phyloP scores from a whole-genome alignment of 805 yeast species.

The Schwanniomyces vanrijiae region DNA sequence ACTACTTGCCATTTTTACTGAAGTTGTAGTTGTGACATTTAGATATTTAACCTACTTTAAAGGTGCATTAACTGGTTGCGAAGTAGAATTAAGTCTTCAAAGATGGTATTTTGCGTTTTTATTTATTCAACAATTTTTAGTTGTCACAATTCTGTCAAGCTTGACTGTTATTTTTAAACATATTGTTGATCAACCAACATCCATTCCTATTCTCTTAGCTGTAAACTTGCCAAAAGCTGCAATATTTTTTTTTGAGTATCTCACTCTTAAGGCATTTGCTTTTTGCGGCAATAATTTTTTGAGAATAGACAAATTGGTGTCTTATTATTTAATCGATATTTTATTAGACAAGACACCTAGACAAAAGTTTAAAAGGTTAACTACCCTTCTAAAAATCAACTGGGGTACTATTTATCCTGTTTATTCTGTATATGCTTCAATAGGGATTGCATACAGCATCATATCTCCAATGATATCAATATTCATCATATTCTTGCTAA shows the following conservation, averaged over 20 bases:
- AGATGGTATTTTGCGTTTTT: constrained; percentile 75
- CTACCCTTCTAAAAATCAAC: constrained; percentile 44
- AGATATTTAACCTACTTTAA: constrained; percentile 53
- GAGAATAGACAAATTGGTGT: constrained; percentile 53
- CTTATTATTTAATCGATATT: constrained; percentile 32
- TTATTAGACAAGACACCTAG: constrained; percentile 62
- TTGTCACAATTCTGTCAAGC: constrained; percentile 83
- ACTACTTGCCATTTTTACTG: constrained; percentile 61
- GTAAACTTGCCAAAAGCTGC: constrained; percentile 82
- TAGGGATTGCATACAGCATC: constrained; percentile 75
- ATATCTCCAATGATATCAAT: constrained; percentile 77
- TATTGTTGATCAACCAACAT: constrained; percentile 65
- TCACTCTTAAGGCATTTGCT: constrained; percentile 72
- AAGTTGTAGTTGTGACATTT: constrained; percentile 59
- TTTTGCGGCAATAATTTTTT: constrained; percentile 72
- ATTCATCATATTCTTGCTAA: constrained; percentile 56
- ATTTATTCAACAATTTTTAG: constrained; percentile 80
- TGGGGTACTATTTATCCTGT: constrained; percentile 85
- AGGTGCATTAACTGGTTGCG: constrained; percentile 61
- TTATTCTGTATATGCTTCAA: constrained; percentile 73
- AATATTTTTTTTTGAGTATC: constrained; percentile 77
- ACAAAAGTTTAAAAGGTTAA: constrained; percentile 45
- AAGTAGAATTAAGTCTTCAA: constrained; percentile 70
- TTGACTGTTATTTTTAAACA: constrained; percentile 61
- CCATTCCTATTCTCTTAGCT: constrained; percentile 71